Conservation (phyloP, 345 rosid species). For the Eucalyptus polyanthemos region DNA sequence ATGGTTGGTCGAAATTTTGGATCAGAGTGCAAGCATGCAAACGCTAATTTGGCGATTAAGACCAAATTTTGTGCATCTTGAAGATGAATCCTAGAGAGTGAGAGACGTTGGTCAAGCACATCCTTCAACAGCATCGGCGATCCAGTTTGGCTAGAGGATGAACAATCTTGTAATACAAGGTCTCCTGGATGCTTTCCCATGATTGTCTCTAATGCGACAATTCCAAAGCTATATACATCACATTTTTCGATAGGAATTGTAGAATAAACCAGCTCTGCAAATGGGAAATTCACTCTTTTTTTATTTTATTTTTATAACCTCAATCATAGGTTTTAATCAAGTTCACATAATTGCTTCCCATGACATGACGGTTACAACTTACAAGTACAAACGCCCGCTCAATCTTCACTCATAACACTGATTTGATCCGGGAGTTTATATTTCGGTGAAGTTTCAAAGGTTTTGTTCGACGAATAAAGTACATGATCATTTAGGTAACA, state of each 20-base stretch:
- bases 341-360: background rate
- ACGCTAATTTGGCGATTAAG: background rate
- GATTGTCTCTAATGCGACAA: background rate
- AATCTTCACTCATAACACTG: background rate
- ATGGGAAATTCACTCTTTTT: background rate
- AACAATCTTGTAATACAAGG: accelerated
- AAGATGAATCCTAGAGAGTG: background rate
- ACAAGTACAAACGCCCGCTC: background rate
- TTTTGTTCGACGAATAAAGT: background rate
- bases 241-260: background rate
- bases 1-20: background rate
- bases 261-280: background rate
- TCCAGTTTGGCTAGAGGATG: background rate
- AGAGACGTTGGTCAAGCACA: background rate
- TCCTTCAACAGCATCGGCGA: background rate
- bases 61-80: background rate
- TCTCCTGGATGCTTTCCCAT: background rate
- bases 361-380: background rate
- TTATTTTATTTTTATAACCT: background rate
- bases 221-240: background rate
- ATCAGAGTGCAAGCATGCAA: background rate
- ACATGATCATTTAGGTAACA: background rate
- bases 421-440: too few species aligned
- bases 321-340: background rate
- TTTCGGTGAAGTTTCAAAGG: background rate